phyloP scores from a whole-genome alignment of 768 basidiomycete genomes.

The Mycena capillaripes region DNA sequence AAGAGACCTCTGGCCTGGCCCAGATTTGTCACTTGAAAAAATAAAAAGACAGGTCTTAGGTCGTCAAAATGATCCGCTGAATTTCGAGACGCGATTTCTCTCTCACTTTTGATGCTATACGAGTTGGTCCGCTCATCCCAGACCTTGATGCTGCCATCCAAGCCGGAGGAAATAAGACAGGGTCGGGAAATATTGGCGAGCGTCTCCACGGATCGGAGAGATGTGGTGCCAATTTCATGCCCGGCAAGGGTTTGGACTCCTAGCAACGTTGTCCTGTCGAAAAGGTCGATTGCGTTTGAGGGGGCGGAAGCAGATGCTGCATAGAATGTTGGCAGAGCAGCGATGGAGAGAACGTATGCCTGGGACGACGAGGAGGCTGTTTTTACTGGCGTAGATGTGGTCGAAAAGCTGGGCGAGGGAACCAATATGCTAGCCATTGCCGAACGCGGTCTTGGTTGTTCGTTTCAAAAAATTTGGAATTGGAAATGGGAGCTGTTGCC shows the following conservation, averaged over 20 bases:
- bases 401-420: conserved; percentile 23
- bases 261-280: conserved; percentile 71
- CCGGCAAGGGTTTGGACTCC: conserved; percentile 63
- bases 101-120: conserved; percentile 73
- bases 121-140: conserved; percentile 80
- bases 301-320: conserved; percentile 76
- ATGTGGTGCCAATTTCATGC: conserved; percentile 71
- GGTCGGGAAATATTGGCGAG: conserved; percentile 58
- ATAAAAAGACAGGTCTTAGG: conserved; percentile 50
- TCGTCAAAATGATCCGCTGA: conserved; percentile 47
- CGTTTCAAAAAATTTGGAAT: not conserved
- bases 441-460: not conserved
- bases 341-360: conserved; percentile 75
- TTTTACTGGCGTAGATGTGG: conserved; percentile 40
- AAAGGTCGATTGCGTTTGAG: conserved; percentile 76
- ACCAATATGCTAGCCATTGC: conserved; percentile 21
- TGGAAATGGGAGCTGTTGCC: not conserved
- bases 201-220: conserved; percentile 59
- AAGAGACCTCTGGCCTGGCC: conserved; percentile 63
- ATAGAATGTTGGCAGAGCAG: conserved; percentile 60
- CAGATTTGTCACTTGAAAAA: conserved; percentile 61
- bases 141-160: conserved; percentile 77
- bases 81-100: not conserved
- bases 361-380: conserved; percentile 52
- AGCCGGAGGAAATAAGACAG: conserved; percentile 74